Evolutionary conservation across 1,284 basidiomycete genomes (phyloP).

Genomic region (Ceratobasidium theobromae): DNA sequence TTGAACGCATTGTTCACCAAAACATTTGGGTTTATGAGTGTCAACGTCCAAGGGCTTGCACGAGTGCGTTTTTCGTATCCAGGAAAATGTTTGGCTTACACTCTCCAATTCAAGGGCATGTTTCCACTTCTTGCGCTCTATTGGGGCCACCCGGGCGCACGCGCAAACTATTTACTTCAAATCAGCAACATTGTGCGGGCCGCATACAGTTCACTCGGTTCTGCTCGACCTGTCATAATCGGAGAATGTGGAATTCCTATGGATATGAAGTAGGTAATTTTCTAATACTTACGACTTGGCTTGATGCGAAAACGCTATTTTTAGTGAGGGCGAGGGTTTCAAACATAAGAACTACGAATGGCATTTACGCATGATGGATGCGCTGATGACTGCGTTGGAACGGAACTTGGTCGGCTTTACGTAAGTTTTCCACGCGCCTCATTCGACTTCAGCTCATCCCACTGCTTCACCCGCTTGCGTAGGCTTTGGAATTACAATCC

Average conservation of each 20-base stretch:
- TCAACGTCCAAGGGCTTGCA: slow-evolving; percentile 88
- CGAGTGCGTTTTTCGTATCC: slow-evolving; percentile 52
- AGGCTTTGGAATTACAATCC: slow-evolving; percentile 97
- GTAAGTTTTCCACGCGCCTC: slow-evolving; percentile 51
- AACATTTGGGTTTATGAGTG: slow-evolving; percentile 75
- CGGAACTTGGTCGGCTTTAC: slow-evolving; percentile 73
- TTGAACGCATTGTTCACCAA: slow-evolving; percentile 83
- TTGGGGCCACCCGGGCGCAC: slow-evolving; percentile 78
- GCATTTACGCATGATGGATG: slow-evolving; percentile 88
- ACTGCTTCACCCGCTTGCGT: slow-evolving; percentile 12
- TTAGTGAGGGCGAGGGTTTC: slow-evolving; percentile 68
- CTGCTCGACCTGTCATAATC: slow-evolving; percentile 71
- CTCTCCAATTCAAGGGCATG: slow-evolving; percentile 64
- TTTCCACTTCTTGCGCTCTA: slow-evolving; percentile 78
- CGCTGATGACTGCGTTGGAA: slow-evolving; percentile 77
- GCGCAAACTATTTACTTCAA: slow-evolving; percentile 80
- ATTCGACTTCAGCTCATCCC: neutral
- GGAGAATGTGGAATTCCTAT: slow-evolving; percentile 93
- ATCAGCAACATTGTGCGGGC: slow-evolving; percentile 75
- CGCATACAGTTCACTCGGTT: slow-evolving; percentile 67
- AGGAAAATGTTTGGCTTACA: neutral
- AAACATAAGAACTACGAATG: slow-evolving; percentile 71
- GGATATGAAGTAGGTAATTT: slow-evolving; percentile 79
- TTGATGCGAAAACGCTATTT: neutral
- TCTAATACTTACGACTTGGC: neutral